These are phyloP conservation scores for Eremochloa ophiuroides DNA, from an alignment of 176 grass and related monocot species.

Conservation along the genomic window DNA sequence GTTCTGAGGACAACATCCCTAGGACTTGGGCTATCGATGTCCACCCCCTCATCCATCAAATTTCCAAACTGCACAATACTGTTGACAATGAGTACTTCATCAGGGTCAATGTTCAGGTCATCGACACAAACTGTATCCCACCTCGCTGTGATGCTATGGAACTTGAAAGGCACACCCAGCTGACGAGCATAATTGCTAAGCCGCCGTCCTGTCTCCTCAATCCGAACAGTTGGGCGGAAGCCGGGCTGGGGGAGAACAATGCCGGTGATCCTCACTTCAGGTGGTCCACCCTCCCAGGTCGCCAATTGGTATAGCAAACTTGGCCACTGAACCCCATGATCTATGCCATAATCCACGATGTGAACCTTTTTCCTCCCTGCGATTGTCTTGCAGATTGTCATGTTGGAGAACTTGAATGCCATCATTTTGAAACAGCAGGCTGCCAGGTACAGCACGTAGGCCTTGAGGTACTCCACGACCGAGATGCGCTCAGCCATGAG, in stretches of 20 bases:
- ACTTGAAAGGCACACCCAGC: constrained; percentile 37
- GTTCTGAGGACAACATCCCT: constrained; percentile 27
- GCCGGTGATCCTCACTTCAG: constrained; percentile 37
- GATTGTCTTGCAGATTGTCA: constrained; percentile 18
- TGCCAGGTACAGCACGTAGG: constrained; percentile 36
- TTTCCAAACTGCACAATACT: constrained; percentile 23
- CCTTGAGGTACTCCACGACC: constrained; percentile 1
- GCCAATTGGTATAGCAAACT: not conserved
- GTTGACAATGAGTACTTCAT: constrained; percentile 40
- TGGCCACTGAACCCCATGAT: constrained; percentile 42
- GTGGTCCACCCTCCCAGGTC: constrained; percentile 50
- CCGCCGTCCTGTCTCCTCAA: constrained; percentile 37
- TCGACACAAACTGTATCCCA: constrained; percentile 6
- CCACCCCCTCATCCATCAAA: constrained; percentile 27
- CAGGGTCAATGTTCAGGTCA: constrained; percentile 21
- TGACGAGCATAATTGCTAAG: constrained; percentile 17
- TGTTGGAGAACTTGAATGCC: constrained; percentile 19
- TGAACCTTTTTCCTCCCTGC: constrained; percentile 28
- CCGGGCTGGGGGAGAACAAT: constrained; percentile 40
- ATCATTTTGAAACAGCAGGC: constrained; percentile 34
- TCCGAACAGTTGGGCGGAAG: constrained; percentile 37
- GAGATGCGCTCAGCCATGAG: constrained; percentile 23
- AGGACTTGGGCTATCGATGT: constrained; percentile 11
- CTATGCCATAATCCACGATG: constrained; percentile 38
- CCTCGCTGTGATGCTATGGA: constrained; percentile 21